Evolutionary conservation across 352 stramenopile species (phyloP), one percentile per base, ranked within the genome.

Genomic region (Phytopythium oedochilum): DNA sequence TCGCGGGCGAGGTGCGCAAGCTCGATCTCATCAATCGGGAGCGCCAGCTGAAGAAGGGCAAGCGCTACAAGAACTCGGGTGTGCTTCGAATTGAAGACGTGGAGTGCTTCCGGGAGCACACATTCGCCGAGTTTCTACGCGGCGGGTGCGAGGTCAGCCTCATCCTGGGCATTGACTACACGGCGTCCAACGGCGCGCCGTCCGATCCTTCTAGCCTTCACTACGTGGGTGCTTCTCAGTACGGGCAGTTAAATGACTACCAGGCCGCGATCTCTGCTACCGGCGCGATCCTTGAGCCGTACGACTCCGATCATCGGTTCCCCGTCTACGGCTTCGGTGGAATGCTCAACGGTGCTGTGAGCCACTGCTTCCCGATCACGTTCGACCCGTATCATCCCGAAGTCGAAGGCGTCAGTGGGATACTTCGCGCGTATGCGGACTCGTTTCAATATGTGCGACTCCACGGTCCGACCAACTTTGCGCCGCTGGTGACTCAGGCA

Each of bases 81-180:
- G 57, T 88, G 15, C 47, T 91, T 0, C 50, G 77, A 12, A 53
- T 91, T 18, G 57, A 86, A n/a, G 65, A 74, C 32, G 64, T 83
- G 17, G 75, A 88, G 50, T 68, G 60, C 26, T 88, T 86, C 55
- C 86, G 87, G 51, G 48, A 79, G 31, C 71, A 83, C 42, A 91
- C 80, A 5, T 91, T 91, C 45, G 78, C 75, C 14, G 80, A 91
- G 56, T 91, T 71, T 54, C 55, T 91, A 11, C 77, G 78, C 14
- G 80, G 80, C 17, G 80, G 80, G 9, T 87, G 73, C 18, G 78
- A 91, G 59, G 69, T 91, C 46, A 91, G 84, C 40, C 57, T 95
- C 32, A 83, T 95, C 14, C 63, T 89, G 34, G 86, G 81, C 9
- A 84, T 96, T 46, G 86, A 96, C 55, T 94, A 88, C 62, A 92